A percentile compares a stretch with the other conserved stretches of the same genome.
These are phyloP conservation scores for Encephalitozoon romaleae DNA, from an alignment of 371 early-diverging fungal species.

Conservation along the genomic window DNA sequence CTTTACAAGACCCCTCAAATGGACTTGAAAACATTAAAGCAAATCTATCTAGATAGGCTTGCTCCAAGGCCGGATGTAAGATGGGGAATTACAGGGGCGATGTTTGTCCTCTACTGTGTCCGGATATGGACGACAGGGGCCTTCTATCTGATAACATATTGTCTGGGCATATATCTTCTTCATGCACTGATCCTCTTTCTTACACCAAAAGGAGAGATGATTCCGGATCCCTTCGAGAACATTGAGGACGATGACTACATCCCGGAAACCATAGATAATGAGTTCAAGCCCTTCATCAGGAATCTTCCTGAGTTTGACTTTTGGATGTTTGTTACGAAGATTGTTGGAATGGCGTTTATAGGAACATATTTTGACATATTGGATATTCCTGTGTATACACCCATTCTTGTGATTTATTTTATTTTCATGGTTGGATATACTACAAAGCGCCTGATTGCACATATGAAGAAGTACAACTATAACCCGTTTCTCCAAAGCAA, in stretches of 20 bases:
- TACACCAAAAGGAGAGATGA: slow-evolving; percentile 58
- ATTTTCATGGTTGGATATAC: slow-evolving; percentile 80
- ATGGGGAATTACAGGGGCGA: slow-evolving; percentile 41
- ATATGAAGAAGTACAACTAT: slow-evolving; percentile 93
- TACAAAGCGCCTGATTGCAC: slow-evolving; percentile 81
- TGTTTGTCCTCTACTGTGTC: slow-evolving; percentile 45
- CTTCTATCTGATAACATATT: slow-evolving; percentile 57
- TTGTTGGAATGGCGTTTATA: slow-evolving; percentile 32
- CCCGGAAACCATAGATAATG: slow-evolving; percentile 67
- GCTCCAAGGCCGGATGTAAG: slow-evolving; percentile 35
- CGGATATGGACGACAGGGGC: slow-evolving; percentile 37
- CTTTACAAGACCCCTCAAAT: slow-evolving; percentile 15
- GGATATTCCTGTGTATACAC: slow-evolving; percentile 93
- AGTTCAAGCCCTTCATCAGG: slow-evolving; percentile 91
- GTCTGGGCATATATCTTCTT: slow-evolving; percentile 57
- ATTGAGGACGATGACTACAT: slow-evolving; percentile 46
- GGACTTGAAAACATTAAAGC: slow-evolving; percentile 41
- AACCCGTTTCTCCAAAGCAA: slow-evolving; percentile 89
- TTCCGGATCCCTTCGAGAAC: slow-evolving; percentile 60
- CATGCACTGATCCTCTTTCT: slow-evolving; percentile 59
- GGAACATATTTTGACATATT: slow-evolving; percentile 63
- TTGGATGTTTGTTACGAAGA: slow-evolving; percentile 66
- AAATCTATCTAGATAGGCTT: slow-evolving; percentile 55
- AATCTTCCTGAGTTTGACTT: slow-evolving; percentile 97
- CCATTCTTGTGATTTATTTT: slow-evolving; percentile 72